phyloP scores from a whole-genome alignment of 129 eudicot species.

The Arctium minus region DNA sequence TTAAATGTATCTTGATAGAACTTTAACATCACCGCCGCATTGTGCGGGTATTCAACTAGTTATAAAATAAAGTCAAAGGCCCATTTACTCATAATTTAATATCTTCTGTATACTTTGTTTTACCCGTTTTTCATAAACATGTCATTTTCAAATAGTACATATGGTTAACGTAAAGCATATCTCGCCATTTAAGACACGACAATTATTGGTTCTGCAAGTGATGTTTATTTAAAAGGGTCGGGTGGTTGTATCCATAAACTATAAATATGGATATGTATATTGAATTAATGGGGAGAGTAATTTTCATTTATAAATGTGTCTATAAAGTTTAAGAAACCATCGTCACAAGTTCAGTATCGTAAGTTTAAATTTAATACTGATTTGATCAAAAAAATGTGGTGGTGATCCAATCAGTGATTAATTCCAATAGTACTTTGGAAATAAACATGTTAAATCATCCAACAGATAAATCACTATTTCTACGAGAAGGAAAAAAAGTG shows the following conservation, averaged over 20 bases:
- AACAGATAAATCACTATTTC: background rate
- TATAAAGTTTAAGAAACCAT: background rate
- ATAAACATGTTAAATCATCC: background rate
- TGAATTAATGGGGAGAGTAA: background rate
- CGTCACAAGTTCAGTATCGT: background rate
- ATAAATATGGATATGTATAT: background rate
- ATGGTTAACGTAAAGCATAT: background rate
- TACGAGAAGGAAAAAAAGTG: background rate
- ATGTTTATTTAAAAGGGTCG: background rate
- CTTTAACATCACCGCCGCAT: too few species aligned
- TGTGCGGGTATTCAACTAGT: too few species aligned
- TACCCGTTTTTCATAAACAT: too few species aligned
- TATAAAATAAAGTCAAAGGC: too few species aligned
- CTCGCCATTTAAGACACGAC: background rate
- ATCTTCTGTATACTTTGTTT: too few species aligned
- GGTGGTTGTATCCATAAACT: background rate
- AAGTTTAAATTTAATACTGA: background rate
- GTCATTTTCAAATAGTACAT: background rate
- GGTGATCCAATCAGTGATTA: background rate
- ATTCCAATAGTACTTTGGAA: background rate
- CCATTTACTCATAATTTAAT: too few species aligned
- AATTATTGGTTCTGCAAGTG: background rate
- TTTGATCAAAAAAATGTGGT: background rate
- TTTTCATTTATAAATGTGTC: background rate
- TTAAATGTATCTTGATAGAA: too few species aligned